Conservation (phyloP, 805 yeast genomes). For the Ogataea saltuana region DNA sequence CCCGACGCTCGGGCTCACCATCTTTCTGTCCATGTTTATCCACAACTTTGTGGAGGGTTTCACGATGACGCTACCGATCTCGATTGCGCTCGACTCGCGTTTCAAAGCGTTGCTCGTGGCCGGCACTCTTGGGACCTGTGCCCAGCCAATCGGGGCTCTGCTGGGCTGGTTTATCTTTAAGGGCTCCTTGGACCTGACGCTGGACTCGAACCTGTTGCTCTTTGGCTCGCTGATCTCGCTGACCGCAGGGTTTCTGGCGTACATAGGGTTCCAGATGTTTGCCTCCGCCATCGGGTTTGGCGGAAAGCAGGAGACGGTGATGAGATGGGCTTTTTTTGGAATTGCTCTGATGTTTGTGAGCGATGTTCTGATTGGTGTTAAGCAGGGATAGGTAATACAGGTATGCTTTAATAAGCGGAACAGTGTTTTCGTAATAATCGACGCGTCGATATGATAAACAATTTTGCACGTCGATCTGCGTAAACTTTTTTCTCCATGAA, state of each 20-base stretch:
- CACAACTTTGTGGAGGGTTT: slow-evolving; percentile 96
- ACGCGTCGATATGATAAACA: no score
- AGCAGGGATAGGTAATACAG: slow-evolving; percentile 1
- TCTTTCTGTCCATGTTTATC: slow-evolving; percentile 79
- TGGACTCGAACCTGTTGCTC: slow-evolving; percentile 41
- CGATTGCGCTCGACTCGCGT: slow-evolving; percentile 67
- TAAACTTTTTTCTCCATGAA: no score
- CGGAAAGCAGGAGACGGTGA: slow-evolving; percentile 60
- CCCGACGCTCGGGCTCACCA: slow-evolving; percentile 70
- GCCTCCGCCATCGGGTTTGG: slow-evolving; percentile 81
- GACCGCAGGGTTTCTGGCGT: slow-evolving; percentile 81
- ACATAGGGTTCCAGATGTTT: slow-evolving; percentile 84
- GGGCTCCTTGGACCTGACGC: slow-evolving; percentile 36
- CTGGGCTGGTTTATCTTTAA: slow-evolving; percentile 57
- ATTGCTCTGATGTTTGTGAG: slow-evolving; percentile 55
- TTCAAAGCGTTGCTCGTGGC: slow-evolving; percentile 63
- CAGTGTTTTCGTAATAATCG: no score
- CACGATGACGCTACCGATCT: slow-evolving; percentile 88
- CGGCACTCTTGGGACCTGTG: slow-evolving; percentile 71
- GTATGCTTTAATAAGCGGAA: no score
- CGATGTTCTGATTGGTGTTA: slow-evolving; percentile 35
- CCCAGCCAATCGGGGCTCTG: slow-evolving; percentile 90
- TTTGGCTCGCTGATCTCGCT: slow-evolving; percentile 68
- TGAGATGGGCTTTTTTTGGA: slow-evolving; percentile 63
- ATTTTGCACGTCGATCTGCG: no score